Evolutionary conservation across 2,329 filamentous ascomycete species (phyloP).

Genomic region (Calonectria pauciramosa): DNA sequence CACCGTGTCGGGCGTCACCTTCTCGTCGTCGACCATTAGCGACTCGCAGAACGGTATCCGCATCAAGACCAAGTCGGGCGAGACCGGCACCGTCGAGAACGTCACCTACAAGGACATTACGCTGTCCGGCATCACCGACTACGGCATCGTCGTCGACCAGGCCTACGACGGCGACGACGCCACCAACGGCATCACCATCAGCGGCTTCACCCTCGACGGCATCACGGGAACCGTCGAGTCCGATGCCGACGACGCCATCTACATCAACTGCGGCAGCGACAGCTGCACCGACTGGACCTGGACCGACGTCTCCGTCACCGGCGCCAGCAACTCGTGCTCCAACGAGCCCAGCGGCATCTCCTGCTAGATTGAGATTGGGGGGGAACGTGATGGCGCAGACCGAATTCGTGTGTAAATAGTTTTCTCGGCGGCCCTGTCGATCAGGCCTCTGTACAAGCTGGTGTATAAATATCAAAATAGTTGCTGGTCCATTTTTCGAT

Average conservation of each 20-base stretch:
- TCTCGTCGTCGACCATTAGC: constrained; percentile 19
- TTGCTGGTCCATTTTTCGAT: neutral
- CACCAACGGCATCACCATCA: constrained; percentile 25
- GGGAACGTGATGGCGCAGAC: neutral
- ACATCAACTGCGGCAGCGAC: constrained; percentile 24
- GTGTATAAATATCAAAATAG: constrained; percentile 9
- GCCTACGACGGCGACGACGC: constrained; percentile 26
- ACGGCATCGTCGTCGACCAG: constrained; percentile 27
- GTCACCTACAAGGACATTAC: constrained; percentile 29
- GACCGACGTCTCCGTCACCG: constrained; percentile 23
- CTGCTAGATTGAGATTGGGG: constrained; percentile 18
- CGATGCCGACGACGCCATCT: constrained; percentile 22
- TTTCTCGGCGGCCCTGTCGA: neutral
- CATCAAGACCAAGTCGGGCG: constrained; percentile 24
- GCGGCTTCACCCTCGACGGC: constrained; percentile 15
- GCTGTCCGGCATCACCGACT: constrained; percentile 22
- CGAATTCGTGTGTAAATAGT: constrained; percentile 4
- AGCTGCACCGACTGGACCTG: constrained; percentile 31
- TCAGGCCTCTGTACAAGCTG: neutral
- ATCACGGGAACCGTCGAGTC: constrained; percentile 22
- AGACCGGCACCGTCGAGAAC: constrained; percentile 7
- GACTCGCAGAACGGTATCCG: constrained; percentile 22
- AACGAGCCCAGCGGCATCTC: constrained; percentile 25
- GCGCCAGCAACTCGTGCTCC: constrained; percentile 21
- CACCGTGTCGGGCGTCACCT: constrained; percentile 21